Percentiles rank a stretch among this genome's conserved stretches.
phyloP scores from a whole-genome alignment of 164 flowering plant genomes.

The Berberis thunbergii region DNA sequence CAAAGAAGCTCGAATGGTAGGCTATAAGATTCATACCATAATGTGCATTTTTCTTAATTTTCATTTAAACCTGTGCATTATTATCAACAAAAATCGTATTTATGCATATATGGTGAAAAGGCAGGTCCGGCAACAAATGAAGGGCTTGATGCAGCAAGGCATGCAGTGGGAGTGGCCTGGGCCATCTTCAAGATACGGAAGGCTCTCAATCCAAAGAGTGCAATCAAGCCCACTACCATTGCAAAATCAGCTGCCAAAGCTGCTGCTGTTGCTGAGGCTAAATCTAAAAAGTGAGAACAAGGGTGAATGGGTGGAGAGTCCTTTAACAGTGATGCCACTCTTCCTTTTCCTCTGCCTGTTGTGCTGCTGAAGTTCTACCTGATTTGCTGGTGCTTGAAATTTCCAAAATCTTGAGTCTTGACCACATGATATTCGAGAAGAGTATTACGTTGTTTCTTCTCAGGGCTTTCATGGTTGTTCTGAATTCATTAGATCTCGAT shows the following conservation, averaged over 20 bases:
- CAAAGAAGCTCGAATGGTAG: too few relatives aligned
- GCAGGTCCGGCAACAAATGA: constrained; percentile 65
- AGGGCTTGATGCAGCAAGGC: constrained; percentile 78
- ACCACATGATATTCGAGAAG: too few relatives aligned
- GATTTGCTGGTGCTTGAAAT: too few relatives aligned
- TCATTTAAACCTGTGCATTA: too few relatives aligned
- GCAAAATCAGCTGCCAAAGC: constrained; percentile 56
- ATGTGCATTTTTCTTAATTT: too few relatives aligned
- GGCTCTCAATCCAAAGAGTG: constrained; percentile 72
- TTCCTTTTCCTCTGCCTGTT: neutral
- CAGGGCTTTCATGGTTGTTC: too few relatives aligned
- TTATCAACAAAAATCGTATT: neutral
- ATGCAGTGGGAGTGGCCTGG: constrained; percentile 89
- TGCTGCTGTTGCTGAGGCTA: neutral
- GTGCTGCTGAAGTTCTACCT: neutral
- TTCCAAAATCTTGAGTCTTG: too few relatives aligned
- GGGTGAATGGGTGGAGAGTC: neutral
- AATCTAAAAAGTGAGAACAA: neutral
- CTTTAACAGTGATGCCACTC: neutral
- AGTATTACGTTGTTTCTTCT: too few relatives aligned
- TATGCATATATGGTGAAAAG: constrained; percentile 63
- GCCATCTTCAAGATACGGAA: constrained; percentile 75
- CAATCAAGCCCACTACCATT: constrained; percentile 40
- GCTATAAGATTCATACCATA: too few relatives aligned
- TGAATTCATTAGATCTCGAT: too few relatives aligned